A percentile compares a stretch with the other conserved stretches of the same genome.
Evolutionary conservation across 805 yeast genomes (phyloP).

Genomic region (Candida berthetii): DNA sequence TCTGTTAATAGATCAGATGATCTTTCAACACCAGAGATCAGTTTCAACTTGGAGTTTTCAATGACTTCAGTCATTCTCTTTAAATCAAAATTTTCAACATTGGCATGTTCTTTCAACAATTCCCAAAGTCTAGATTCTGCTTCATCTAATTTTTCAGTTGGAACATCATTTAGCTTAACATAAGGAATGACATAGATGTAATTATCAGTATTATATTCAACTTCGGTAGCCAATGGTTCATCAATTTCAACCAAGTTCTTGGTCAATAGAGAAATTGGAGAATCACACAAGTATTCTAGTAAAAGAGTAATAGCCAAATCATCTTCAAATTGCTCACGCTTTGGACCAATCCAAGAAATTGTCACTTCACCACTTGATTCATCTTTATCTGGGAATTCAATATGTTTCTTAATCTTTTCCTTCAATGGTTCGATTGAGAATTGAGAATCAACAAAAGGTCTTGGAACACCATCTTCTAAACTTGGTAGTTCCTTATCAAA

Average conservation of each 20-base stretch:
- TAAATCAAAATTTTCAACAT: slow-evolving; percentile 50
- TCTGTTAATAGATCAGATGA: slow-evolving; percentile 55
- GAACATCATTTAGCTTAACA: slow-evolving; percentile 62
- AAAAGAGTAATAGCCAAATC: slow-evolving; percentile 69
- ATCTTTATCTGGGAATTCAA: slow-evolving; percentile 85
- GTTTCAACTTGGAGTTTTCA: slow-evolving; percentile 57
- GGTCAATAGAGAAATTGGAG: slow-evolving; percentile 71
- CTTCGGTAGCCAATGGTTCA: slow-evolving; percentile 72
- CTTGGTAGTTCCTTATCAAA: slow-evolving; percentile 56
- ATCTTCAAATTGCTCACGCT: slow-evolving; percentile 38
- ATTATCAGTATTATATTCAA: slow-evolving; percentile 69
- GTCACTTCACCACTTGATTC: slow-evolving; percentile 75
- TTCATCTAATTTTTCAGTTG: slow-evolving; percentile 52
- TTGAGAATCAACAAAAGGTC: slow-evolving; percentile 80
- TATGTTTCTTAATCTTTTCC: slow-evolving; percentile 35
- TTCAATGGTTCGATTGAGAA: slow-evolving; percentile 27
- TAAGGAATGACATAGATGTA: slow-evolving; percentile 56
- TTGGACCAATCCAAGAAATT: slow-evolving; percentile 82
- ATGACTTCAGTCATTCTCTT: slow-evolving; percentile 61
- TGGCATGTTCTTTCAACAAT: slow-evolving; percentile 47
- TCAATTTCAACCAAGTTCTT: slow-evolving; percentile 72
- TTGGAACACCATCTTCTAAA: slow-evolving; percentile 27
- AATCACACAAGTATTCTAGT: slow-evolving; percentile 68
- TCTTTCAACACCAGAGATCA: slow-evolving; percentile 55
- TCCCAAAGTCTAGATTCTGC: slow-evolving; percentile 46